phyloP scores from a whole-genome alignment of 148 eudicot species.

The Persicaria maculosa region DNA sequence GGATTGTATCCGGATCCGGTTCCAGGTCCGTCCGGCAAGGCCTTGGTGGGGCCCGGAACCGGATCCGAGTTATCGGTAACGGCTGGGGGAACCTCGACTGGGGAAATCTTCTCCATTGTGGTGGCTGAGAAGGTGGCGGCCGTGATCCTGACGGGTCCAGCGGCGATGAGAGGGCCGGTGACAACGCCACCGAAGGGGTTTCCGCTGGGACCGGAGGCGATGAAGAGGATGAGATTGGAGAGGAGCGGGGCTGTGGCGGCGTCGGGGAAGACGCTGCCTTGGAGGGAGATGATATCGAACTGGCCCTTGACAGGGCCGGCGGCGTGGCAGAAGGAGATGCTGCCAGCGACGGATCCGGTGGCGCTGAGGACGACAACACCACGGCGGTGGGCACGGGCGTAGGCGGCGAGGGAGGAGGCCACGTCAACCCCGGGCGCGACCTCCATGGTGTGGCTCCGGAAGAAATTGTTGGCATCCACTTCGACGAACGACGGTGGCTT shows the following conservation, averaged over 20 bases:
- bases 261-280: slow-evolving; percentile 47
- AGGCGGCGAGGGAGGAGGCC: slow-evolving; percentile 39
- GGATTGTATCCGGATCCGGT: too few species aligned
- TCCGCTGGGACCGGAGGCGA: slow-evolving; percentile 43
- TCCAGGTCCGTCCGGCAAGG: too few species aligned
- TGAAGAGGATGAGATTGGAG: slow-evolving; percentile 38
- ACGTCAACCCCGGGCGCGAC: slow-evolving; percentile 42
- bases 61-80: neutral
- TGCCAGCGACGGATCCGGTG: slow-evolving; percentile 38
- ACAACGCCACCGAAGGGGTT: slow-evolving; percentile 38
- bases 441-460: slow-evolving; percentile 54
- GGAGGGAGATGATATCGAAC: slow-evolving; percentile 46
- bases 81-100: slow-evolving; percentile 25
- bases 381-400: slow-evolving; percentile 35
- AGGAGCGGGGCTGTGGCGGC: slow-evolving; percentile 34
- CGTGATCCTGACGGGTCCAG: slow-evolving; percentile 44
- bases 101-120: slow-evolving; percentile 41
- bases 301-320: slow-evolving; percentile 34
- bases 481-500: slow-evolving; percentile 44
- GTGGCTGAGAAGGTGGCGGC: slow-evolving; percentile 50
- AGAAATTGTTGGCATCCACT: slow-evolving; percentile 40
- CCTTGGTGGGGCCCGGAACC: neutral
- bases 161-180: slow-evolving; percentile 44
- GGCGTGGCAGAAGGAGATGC: slow-evolving; percentile 38
- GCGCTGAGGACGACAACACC: slow-evolving; percentile 48